These are phyloP conservation scores for Annulohypoxylon maeteangense DNA, from an alignment of 495 filamentous ascomycete species.

Conservation along the genomic window DNA sequence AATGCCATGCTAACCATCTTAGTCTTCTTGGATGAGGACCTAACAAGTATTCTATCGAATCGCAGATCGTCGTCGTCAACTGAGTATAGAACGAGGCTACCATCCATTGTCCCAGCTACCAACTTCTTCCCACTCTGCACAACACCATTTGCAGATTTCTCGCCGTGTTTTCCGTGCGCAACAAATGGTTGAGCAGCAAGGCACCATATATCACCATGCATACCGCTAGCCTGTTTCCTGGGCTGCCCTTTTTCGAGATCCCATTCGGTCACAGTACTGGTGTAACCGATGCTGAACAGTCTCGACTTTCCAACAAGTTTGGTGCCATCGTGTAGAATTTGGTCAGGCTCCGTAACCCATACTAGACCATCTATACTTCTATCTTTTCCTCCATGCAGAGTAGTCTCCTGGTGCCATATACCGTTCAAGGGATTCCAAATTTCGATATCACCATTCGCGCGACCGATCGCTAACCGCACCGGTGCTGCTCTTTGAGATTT, in stretches of 20 bases:
- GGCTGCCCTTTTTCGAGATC: slow-evolving; percentile 81
- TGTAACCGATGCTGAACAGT: slow-evolving; percentile 97
- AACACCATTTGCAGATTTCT: slow-evolving; percentile 32
- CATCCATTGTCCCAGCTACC: slow-evolving; percentile 91
- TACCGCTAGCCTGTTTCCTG: slow-evolving; percentile 83
- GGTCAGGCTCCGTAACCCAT: slow-evolving; percentile 89
- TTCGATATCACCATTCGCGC: slow-evolving; percentile 95
- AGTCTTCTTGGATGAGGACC: slow-evolving; percentile 80
- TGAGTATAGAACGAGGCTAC: slow-evolving; percentile 83
- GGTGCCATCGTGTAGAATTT: slow-evolving; percentile 68
- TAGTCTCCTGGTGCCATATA: slow-evolving; percentile 88
- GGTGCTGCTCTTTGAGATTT: slow-evolving; percentile 64
- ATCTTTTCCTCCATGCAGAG: slow-evolving; percentile 84
- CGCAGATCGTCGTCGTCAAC: slow-evolving; percentile 82
- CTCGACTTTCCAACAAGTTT: slow-evolving; percentile 77
- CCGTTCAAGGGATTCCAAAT: slow-evolving; percentile 95
- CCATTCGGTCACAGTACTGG: slow-evolving; percentile 93
- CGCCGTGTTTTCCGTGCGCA: slow-evolving; percentile 30
- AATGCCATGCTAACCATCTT: slow-evolving; percentile 90
- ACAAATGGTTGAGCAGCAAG: slow-evolving; percentile 81
- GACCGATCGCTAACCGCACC: slow-evolving; percentile 85
- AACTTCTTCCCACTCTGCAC: slow-evolving; percentile 70
- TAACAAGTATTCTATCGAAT: slow-evolving; percentile 74
- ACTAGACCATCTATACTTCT: slow-evolving; percentile 88
- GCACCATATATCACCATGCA: slow-evolving; percentile 97